Evolutionary conservation across 225 moss, liverwort and hornwort species (phyloP), one percentile per base, ranked within the genome.

Genomic region (Sphagnum tenellum): DNA sequence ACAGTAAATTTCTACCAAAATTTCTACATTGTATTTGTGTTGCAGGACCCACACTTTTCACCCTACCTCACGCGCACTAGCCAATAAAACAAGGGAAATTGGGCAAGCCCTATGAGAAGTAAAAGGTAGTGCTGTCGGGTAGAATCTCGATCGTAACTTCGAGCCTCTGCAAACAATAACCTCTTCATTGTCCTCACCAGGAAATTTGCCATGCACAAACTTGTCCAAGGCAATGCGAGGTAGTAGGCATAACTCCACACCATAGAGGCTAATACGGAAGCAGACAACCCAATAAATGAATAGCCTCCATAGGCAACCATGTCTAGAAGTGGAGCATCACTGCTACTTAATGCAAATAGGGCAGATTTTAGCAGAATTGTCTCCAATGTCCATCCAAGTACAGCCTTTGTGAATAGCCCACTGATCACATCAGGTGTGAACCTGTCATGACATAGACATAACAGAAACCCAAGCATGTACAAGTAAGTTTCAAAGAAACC

Each of bases 171-270:
- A 71, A 98, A 98, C 71, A 98, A 68, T 63, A 98, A 78, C 9
- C 93, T 90, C 75, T 93, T 93, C 93, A 93, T 85, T 13, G 93
- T 98, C 74, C 73, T 93, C 80, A 93, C 98, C 71, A 90, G 67
- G 61, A 98, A 98, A 51, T 74, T 82, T 4, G 85, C 93, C 98
- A 98, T 93, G 57, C 89, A 90, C 5, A 98, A 72, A 66, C 90
- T 85, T 51, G 98, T 90, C 14, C 90, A 93, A 2, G 82, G 70
- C 75, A 78, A 82, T 8, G 81, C 77, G 64, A 79, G 63, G 80
- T 85, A 84, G 46, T 80, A 89, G 50, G 92, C 82, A 57, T 87
- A 89, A 5, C 82, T 81, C 47, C 87, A 93, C 8, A 98, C 5
- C 46, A 98, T 75, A 46, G 74, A 83, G 47, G 78, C 84, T 53